Base-by-base conservation (phyloP, 83 land plant species). In the Diphasiastrum complanatum region DNA sequence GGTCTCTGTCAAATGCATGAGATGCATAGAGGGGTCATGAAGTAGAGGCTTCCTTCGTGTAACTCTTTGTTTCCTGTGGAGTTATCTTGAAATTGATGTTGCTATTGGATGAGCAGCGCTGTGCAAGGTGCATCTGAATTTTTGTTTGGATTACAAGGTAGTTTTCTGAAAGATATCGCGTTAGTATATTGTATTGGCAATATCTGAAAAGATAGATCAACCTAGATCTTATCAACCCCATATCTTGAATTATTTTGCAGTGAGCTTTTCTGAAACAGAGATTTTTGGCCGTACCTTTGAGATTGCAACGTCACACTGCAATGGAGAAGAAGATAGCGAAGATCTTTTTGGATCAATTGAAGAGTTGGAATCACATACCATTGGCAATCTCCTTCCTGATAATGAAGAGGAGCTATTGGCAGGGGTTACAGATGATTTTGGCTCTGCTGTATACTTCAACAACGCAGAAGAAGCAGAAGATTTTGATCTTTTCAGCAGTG, bases 331-430 rank as follows among this genome's bases (percentile, higher is more conserved):
- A 14, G 59, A 14, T 27, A 35, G 27, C 11, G 59, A 55, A 6
- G 59, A 55, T 11, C n/a, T 32, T 10, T 55, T 55, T 55, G 59
- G 34, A 35, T 32, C 59, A 6, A 20, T 55, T 30, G 59, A 55
- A 27, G 59, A 55, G 59, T 14, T 55, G 11, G 59, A 55, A 30
- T 55, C 59, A 0, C 59, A 32, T 16, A 55, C 59, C 11, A 55
- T 55, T 10, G 59, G 59, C 59, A 55, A 30, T 14, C 59, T 55
- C 1, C 59, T 55, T 55, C 59, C 59, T 11, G 59, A 55, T 33
- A 35, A 55, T 30, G 59, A 55, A 30, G 59, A 55, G 14, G 59
- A 55, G 19, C 59, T 55, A 6, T 35, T 55, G 35, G 59, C 35
- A 10, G 59, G 59, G 19, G 27, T 27, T 1, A 14, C 45, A 41